Conservation (phyloP, 2,329 filamentous ascomycete genomes). For the Tolypocladium album region DNA sequence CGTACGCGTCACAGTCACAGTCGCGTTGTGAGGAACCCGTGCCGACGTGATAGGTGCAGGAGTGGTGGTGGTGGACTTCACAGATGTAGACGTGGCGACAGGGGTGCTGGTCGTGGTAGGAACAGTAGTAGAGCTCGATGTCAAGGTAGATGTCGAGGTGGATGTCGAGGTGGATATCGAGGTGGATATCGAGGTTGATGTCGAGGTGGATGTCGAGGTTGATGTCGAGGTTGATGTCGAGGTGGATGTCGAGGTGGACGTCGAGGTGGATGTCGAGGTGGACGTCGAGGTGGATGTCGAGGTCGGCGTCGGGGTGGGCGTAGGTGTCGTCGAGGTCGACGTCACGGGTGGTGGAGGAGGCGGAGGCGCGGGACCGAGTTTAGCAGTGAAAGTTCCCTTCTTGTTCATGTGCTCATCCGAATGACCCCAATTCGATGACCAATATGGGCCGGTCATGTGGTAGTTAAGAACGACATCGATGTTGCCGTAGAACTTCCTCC, state of each 20-base stretch:
- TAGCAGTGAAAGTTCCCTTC: no score
- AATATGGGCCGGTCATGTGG: no score
- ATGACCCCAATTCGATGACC: no score
- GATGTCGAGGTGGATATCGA: neutral
- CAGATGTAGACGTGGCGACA: neutral
- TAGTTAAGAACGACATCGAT: no score
- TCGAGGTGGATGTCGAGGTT: neutral
- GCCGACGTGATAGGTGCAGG: neutral
- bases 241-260: neutral
- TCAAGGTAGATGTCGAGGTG: neutral
- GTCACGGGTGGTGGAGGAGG: no score
- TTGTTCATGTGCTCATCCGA: no score
- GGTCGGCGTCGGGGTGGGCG: neutral
- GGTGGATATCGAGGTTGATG: neutral
- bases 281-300: neutral
- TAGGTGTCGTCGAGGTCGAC: neutral
- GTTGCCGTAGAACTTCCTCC: no score
- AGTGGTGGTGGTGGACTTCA: neutral
- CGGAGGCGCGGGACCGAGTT: no score
- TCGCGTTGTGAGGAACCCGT: neutral
- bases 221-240: neutral
- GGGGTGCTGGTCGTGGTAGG: neutral
- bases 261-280: neutral
- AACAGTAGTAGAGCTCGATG: neutral
- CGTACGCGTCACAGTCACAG: neutral